A percentile compares a stretch with the other conserved stretches of the same genome.
Evolutionary conservation across 305 asterid species (phyloP).

Genomic region (Nicotiana rustica): DNA sequence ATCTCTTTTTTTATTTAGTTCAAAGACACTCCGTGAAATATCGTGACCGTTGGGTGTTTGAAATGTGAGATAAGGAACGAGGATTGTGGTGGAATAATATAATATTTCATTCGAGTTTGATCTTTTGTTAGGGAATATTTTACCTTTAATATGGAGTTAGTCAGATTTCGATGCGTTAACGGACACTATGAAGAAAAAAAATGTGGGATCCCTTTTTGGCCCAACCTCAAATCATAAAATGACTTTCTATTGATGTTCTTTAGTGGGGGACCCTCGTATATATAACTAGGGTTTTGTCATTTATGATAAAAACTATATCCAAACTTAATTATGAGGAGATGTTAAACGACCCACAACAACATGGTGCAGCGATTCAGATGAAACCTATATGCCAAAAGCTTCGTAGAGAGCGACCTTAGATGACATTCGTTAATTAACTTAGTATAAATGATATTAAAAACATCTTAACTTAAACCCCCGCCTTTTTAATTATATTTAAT

Average conservation of each 20-base stretch:
- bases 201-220: not conserved
- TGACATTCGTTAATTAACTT: not conserved
- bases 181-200: no score
- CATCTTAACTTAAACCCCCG: not conserved
- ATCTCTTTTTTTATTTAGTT: slow-evolving; percentile 6
- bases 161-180: no score
- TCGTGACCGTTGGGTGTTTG: not conserved
- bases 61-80: not conserved
- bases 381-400: not conserved
- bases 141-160: no score
- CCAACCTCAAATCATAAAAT: not conserved
- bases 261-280: not conserved
- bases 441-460: not conserved
- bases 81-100: no score
- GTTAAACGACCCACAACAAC: not conserved
- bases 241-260: slow-evolving; percentile 2
- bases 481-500: not conserved
- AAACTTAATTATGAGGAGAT: not conserved
- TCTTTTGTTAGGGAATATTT: no score
- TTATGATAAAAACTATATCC: not conserved
- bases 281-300: not conserved
- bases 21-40: slow-evolving; percentile 10
- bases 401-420: not conserved
- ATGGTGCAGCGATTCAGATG: not conserved
- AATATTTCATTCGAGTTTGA: no score